A percentile compares a stretch with the other conserved stretches of the same genome.
Evolutionary conservation across 257 asterid species (phyloP).

Genomic region (Solanum ossicruentum): DNA sequence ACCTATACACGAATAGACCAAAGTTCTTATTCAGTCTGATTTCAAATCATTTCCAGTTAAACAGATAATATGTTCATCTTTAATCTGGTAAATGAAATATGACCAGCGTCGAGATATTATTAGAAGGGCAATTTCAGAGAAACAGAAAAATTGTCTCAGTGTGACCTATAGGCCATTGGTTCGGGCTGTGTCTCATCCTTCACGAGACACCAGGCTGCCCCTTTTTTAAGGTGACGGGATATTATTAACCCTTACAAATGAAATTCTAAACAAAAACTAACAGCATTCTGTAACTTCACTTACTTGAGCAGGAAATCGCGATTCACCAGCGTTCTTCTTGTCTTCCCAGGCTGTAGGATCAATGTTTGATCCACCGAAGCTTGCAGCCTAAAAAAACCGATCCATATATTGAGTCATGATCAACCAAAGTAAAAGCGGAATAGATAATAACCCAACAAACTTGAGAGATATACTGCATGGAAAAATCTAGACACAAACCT

Average conservation of each 20-base stretch:
- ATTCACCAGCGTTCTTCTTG: slow-evolving; percentile 78
- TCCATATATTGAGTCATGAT: neutral
- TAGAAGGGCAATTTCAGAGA: neutral
- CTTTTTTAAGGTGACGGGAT: neutral
- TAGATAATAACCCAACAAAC: neutral
- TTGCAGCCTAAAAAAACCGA: slow-evolving; percentile 50
- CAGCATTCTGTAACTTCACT: neutral
- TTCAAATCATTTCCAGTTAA: neutral
- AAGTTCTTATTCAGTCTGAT: neutral
- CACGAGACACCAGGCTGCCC: neutral
- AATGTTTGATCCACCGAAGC: slow-evolving; percentile 87
- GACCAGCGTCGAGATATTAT: neutral
- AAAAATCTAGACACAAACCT: slow-evolving; percentile 31
- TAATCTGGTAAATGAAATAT: neutral
- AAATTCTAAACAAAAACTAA: neutral
- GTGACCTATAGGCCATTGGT: neutral
- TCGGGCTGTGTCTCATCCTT: neutral
- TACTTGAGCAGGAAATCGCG: slow-evolving; percentile 96
- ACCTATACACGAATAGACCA: slow-evolving; percentile 26
- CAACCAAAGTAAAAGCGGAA: neutral
- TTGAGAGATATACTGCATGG: neutral
- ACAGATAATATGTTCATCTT: neutral
- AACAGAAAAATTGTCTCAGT: neutral
- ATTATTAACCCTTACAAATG: neutral
- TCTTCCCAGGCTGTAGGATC: slow-evolving; percentile 98